Percentiles rank a stretch among this genome's conserved stretches.
phyloP scores from a whole-genome alignment of 2,329 filamentous ascomycete species.

The Coleophoma eucalyptorum region DNA sequence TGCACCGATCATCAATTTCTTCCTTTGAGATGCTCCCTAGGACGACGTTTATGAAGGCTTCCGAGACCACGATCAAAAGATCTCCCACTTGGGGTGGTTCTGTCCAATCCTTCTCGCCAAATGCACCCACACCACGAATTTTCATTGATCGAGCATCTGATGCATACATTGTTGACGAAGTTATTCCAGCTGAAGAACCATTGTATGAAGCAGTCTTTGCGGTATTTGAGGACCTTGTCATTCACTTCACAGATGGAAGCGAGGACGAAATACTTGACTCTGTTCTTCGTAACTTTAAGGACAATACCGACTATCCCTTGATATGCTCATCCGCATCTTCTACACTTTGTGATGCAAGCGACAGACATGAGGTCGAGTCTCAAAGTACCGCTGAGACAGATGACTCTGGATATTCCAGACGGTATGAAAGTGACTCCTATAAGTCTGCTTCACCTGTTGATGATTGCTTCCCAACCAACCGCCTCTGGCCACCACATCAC shows the following conservation, averaged over 20 bases:
- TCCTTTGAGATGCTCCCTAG: conserved; percentile 18
- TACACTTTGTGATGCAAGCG: neutral
- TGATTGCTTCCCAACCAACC: conserved; percentile 6
- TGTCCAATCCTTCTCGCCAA: conserved; percentile 4
- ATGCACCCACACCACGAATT: neutral
- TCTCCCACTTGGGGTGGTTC: conserved; percentile 16
- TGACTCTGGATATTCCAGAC: conserved; percentile 2
- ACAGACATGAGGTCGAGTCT: neutral
- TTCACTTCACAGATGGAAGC: conserved; percentile 46
- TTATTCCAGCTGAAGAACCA: neutral
- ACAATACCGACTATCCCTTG: conserved; percentile 30
- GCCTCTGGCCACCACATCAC: conserved; percentile 3
- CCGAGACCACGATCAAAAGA: conserved; percentile 24
- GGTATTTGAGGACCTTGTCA: conserved; percentile 50
- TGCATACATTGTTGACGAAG: conserved; percentile 17
- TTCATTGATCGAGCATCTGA: conserved; percentile 39
- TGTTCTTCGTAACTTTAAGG: conserved; percentile 42
- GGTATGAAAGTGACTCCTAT: conserved; percentile 9
- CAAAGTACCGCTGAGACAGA: conserved; percentile 6
- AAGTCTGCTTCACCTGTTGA: neutral
- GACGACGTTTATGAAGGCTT: conserved; percentile 24
- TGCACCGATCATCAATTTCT: conserved; percentile 1
- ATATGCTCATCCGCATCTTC: neutral
- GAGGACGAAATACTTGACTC: conserved; percentile 39
- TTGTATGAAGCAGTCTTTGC: conserved; percentile 41